Conservation (phyloP, 2,329 filamentous ascomycete genomes). For the Aspergillus hortae region DNA sequence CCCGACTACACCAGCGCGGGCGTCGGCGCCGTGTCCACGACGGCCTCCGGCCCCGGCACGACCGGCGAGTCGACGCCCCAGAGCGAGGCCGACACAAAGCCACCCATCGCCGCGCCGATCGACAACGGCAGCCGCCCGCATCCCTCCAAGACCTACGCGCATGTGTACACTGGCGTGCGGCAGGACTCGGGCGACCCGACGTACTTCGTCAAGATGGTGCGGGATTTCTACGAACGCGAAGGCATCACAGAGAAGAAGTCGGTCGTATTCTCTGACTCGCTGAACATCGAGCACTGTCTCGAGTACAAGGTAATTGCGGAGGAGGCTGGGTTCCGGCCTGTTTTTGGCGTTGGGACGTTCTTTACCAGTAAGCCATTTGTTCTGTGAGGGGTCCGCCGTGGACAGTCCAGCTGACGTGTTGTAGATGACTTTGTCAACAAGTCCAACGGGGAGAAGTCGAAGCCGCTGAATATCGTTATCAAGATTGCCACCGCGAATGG, state of each 20-base stretch:
- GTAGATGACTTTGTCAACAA: constrained; percentile 75
- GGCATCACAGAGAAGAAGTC: constrained; percentile 77
- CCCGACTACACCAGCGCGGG: constrained; percentile 43
- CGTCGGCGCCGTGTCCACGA: constrained; percentile 36
- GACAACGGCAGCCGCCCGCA: constrained; percentile 34
- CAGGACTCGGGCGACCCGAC: constrained; percentile 88
- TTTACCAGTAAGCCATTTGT: constrained; percentile 64
- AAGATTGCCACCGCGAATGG: constrained; percentile 85
- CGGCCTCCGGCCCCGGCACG: constrained; percentile 39
- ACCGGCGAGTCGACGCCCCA: constrained; percentile 40
- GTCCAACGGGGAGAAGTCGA: constrained; percentile 74
- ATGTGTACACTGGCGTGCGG: constrained; percentile 77
- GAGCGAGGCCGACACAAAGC: constrained; percentile 36
- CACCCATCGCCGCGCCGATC: constrained; percentile 45
- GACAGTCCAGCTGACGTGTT: too few species aligned
- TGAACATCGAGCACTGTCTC: constrained; percentile 86
- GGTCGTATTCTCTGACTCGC: constrained; percentile 92
- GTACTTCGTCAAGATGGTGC: constrained; percentile 74
- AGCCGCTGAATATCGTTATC: constrained; percentile 95
- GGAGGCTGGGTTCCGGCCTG: constrained; percentile 73
- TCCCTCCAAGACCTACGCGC: constrained; percentile 64
- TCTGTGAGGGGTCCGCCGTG: too few species aligned
- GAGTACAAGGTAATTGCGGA: constrained; percentile 86
- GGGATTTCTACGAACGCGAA: constrained; percentile 72
- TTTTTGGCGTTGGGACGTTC: constrained; percentile 93